A percentile compares a stretch with the other conserved stretches of the same genome.
phyloP scores from a whole-genome alignment of 2,329 filamentous ascomycete species.

The Diplodia seriata region DNA sequence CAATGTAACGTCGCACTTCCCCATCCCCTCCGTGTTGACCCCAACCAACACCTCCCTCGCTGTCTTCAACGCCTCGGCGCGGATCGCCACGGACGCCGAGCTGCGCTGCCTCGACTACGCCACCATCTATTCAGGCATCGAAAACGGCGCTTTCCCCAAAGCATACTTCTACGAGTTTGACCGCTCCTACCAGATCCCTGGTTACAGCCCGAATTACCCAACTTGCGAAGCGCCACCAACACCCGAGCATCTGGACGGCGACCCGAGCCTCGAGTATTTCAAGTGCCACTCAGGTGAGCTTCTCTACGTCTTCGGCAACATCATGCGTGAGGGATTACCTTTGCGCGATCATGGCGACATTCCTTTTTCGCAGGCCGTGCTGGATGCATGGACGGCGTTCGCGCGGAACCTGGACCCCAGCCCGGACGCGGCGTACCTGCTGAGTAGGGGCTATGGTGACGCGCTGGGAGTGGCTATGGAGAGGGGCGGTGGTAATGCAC shows the following conservation, averaged over 20 bases:
- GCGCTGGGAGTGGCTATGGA: conserved; percentile 35
- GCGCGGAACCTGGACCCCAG: conserved; percentile 42
- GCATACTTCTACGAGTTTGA: conserved; percentile 45
- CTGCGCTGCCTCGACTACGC: conserved; percentile 45
- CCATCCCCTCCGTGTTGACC: conserved; percentile 23
- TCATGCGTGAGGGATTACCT: conserved; percentile 45
- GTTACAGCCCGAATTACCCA: conserved; percentile 42
- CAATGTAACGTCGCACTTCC: conserved; percentile 38
- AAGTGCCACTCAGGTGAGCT: conserved; percentile 45
- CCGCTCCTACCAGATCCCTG: conserved; percentile 41
- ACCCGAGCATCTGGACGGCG: conserved; percentile 39
- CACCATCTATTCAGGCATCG: conserved; percentile 39
- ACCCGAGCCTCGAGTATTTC: conserved; percentile 38
- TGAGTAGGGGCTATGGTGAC: conserved; percentile 42
- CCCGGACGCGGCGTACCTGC: conserved; percentile 37
- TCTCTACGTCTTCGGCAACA: conserved; percentile 43
- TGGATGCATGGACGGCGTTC: conserved; percentile 46
- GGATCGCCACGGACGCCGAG: conserved; percentile 42
- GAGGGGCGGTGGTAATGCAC: conserved; percentile 18
- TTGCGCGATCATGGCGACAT: conserved; percentile 43
- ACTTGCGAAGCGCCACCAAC: conserved; percentile 45
- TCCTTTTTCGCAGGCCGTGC: conserved; percentile 42
- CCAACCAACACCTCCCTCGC: conserved; percentile 43
- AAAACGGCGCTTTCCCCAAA: conserved; percentile 39
- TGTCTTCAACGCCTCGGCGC: conserved; percentile 44